Base-by-base conservation (phyloP, 2,329 filamentous ascomycete genomes). In the Bipolaris victoriae region DNA sequence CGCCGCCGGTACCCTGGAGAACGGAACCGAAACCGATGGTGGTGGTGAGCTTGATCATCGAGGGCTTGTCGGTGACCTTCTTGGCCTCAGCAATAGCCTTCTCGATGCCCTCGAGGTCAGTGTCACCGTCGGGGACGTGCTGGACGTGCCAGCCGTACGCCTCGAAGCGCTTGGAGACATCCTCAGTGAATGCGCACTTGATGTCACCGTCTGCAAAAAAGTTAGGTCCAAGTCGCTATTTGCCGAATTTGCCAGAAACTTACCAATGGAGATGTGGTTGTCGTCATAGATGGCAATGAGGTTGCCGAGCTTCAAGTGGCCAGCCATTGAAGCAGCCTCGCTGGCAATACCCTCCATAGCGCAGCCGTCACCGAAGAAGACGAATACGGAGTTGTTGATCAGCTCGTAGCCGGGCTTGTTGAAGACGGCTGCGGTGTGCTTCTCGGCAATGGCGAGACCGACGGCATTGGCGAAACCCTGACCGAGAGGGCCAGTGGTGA, bases 381-480 rank as follows among this genome's bases (percentile, higher is more conserved):
- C 83, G 83, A 93, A 99, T 77, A 95, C 99, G 87, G 97, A 88
- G 89, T 98, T 97, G 87, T 96, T 90, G 81, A 96, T 82, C 56
- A 99, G 82, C 67, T 92, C 88, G 80, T 90, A 98, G 65, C 90
- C 91, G 67, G 93, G 91, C 87, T 96, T 97, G 89, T 99, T 99
- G 88, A 96, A 99, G 77, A 86, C 84, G 71, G 89, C 95, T 58
- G 86, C 91, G 61, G 90, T 92, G 82, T 99, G 94, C 65, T 90
- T 90, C 84, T 98, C 91, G 61, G 92, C 95, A 76, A 99, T 95
- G 77, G 95, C 95, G 73, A 99, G 88, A 88, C 95, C 95, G 73
- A 99, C 95, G 71, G 95, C 93, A 78, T 98, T 99, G 81, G 88
- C 87, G 80, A 99, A 91, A 86, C 95, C 95, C 83, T 99, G 95